Conservation (phyloP, 257 asterid genomes). For the Nicotiana noctiflora region DNA sequence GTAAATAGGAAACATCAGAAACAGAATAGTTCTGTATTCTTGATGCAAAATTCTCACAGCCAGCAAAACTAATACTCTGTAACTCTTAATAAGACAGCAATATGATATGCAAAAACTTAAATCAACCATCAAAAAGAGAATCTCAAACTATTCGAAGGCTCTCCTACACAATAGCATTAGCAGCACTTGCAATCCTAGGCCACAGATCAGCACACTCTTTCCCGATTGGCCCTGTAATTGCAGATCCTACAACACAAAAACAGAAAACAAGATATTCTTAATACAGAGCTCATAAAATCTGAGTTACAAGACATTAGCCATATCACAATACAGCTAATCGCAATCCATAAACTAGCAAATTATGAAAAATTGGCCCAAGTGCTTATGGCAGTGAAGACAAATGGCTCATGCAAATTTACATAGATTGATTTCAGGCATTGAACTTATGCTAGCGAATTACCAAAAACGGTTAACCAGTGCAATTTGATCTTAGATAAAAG, state of each 20-base stretch:
- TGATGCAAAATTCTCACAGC: slow-evolving; percentile 10
- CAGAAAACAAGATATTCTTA: background rate
- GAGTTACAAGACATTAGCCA: background rate
- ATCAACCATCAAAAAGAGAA: background rate
- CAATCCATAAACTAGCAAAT: background rate
- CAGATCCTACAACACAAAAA: slow-evolving; percentile 28
- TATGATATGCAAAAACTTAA: background rate
- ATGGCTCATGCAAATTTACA: background rate
- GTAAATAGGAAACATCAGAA: background rate
- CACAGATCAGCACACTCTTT: slow-evolving; percentile 59
- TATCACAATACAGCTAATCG: background rate
- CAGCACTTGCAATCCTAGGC: slow-evolving; percentile 60
- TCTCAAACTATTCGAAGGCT: background rate
- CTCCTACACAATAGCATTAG: slow-evolving; percentile 43
- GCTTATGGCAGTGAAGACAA: background rate
- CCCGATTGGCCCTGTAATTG: slow-evolving; percentile 49
- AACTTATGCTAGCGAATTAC: background rate
- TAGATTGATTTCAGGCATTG: background rate
- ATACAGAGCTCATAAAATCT: background rate
- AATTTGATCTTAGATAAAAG: background rate
- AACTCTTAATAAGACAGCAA: background rate
- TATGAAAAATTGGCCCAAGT: background rate
- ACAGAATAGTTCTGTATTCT: background rate
- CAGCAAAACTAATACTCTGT: background rate
- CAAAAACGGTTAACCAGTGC: background rate